Evolutionary conservation across 2,329 filamentous ascomycete species (phyloP).

Genomic region (Capronia coronata): DNA sequence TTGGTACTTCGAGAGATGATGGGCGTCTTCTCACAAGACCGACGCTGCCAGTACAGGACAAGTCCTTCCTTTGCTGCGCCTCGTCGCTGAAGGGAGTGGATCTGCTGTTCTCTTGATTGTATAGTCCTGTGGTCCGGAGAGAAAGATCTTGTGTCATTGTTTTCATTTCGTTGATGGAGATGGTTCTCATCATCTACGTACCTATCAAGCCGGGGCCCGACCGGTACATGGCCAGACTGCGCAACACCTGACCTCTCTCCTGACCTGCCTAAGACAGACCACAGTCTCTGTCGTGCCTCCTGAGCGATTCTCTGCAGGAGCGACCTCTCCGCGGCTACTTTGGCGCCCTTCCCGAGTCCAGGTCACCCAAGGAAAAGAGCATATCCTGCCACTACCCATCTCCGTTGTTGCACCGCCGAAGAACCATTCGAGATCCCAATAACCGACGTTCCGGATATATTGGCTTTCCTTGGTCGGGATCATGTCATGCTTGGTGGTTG

Average conservation of each 20-base stretch:
- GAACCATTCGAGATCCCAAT: conserved; percentile 18
- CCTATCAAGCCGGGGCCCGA: too few relatives aligned
- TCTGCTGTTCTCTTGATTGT: conserved; percentile 4
- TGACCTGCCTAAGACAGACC: conserved; percentile 13
- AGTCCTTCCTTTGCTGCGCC: conserved; percentile 18
- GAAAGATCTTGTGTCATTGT: conserved; percentile 16
- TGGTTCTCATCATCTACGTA: conserved; percentile 1
- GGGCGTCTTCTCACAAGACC: conserved; percentile 15
- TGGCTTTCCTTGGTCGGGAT: conserved; percentile 10
- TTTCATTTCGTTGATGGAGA: conserved; percentile 14
- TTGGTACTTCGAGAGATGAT: conserved; percentile 24
- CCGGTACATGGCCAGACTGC: conserved; percentile 9
- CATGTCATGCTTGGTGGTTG: conserved; percentile 15
- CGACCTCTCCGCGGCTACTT: conserved; percentile 20
- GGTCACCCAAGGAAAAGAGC: conserved; percentile 10
- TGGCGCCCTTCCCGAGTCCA: conserved; percentile 11
- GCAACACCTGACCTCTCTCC: conserved; percentile 13
- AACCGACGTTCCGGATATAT: conserved; percentile 19
- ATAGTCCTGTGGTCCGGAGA: conserved; percentile 4
- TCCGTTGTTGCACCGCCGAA: conserved; percentile 13
- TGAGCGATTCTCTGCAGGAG: conserved; percentile 18
- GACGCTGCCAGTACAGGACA: conserved; percentile 5
- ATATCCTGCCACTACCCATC: conserved; percentile 17
- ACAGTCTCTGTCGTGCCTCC: conserved; percentile 11
- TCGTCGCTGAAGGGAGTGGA: conserved; percentile 15